Evolutionary conservation across 2,329 filamentous ascomycete species (phyloP).

Genomic region (Paraphaeosphaeria sporulosa): DNA sequence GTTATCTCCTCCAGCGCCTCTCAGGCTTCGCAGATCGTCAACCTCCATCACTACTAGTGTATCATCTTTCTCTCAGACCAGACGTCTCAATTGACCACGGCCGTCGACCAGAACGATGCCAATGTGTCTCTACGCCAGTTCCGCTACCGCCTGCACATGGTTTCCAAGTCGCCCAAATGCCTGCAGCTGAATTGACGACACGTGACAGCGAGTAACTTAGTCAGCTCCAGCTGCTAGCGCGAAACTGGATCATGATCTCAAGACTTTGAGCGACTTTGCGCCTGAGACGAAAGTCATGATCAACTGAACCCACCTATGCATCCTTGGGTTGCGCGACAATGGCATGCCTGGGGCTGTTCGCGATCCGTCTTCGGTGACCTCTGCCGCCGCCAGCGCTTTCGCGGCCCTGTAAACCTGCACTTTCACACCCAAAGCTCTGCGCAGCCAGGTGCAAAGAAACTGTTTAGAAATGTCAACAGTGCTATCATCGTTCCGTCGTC

Average conservation of each 20-base stretch:
- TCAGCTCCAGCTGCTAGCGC: neutral
- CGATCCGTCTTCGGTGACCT: conserved; percentile 16
- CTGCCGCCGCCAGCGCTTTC: conserved; percentile 9
- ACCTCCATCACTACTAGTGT: neutral
- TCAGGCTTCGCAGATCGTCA: neutral
- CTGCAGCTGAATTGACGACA: neutral
- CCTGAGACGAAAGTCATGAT: conserved; percentile 20
- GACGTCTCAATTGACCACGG: neutral
- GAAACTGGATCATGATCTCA: conserved; percentile 10
- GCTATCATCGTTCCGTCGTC: conserved; percentile 40
- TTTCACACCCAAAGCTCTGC: conserved; percentile 17
- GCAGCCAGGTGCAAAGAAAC: conserved; percentile 1
- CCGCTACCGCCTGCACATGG: neutral
- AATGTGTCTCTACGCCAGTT: neutral
- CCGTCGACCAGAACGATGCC: neutral
- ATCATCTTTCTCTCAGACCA: neutral
- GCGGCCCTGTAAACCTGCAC: conserved; percentile 14
- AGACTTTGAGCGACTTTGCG: neutral
- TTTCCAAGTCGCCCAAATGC: too few species aligned
- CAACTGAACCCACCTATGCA: conserved; percentile 42
- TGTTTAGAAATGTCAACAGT: conserved; percentile 22
- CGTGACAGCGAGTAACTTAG: conserved; percentile 2
- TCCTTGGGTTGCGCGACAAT: conserved; percentile 39
- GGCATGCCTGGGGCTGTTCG: conserved; percentile 30
- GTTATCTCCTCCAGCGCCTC: neutral